phyloP scores from a whole-genome alignment of 495 filamentous ascomycete genomes.

The Podospora pseudoanserina region DNA sequence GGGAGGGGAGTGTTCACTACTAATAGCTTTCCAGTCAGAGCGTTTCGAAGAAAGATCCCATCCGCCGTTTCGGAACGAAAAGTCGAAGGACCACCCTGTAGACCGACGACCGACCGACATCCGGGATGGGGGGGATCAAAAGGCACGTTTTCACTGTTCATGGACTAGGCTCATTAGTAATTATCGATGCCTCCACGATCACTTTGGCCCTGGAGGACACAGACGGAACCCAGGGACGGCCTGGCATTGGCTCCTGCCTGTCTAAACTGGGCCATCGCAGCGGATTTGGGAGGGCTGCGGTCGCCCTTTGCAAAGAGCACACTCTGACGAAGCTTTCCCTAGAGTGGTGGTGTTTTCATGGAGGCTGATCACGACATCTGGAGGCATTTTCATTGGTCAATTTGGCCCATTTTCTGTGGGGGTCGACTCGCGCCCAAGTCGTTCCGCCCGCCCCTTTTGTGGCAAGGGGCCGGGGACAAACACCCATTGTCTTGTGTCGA shows the following conservation, averaged over 20 bases:
- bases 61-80: not conserved
- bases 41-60: slow-evolving; percentile 17
- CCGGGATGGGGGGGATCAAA: not conserved
- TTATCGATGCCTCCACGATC: slow-evolving; percentile 10
- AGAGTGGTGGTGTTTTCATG: slow-evolving; percentile 35
- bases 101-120: not conserved
- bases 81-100: slow-evolving; percentile 9
- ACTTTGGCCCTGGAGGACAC: slow-evolving; percentile 13
- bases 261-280: slow-evolving; percentile 9
- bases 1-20: slow-evolving; percentile 21
- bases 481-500: not conserved
- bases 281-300: slow-evolving; percentile 11
- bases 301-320: slow-evolving; percentile 19
- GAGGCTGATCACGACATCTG: slow-evolving; percentile 37
- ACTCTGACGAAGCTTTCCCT: slow-evolving; percentile 23
- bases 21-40: slow-evolving; percentile 24
- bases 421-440: slow-evolving; percentile 11
- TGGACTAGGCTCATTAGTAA: slow-evolving; percentile 27
- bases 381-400: slow-evolving; percentile 30
- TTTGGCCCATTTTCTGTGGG: slow-evolving; percentile 24
- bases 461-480: slow-evolving; percentile 2
- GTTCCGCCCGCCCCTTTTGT: slow-evolving; percentile 14
- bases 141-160: not conserved
- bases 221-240: slow-evolving; percentile 8
- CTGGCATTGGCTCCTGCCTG: slow-evolving; percentile 16